Evolutionary conservation across 768 basidiomycete genomes (phyloP), one percentile per base, ranked within the genome.

Genomic region (Leccinum imitatum): DNA sequence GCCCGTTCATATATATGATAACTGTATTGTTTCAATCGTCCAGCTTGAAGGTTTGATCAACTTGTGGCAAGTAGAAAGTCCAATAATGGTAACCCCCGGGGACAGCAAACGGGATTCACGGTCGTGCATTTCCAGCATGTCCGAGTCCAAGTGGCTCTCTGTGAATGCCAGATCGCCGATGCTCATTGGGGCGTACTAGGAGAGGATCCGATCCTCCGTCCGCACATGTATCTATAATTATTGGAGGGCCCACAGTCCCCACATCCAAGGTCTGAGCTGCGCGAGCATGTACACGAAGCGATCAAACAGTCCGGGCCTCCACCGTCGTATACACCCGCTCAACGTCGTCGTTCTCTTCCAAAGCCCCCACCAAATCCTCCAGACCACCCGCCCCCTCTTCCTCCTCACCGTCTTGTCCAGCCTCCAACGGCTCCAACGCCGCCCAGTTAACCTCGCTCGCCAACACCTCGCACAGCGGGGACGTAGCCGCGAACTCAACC

Each of bases 261-360:
- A 41, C n/a, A 41, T 41, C 41, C n/a, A 50, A 50, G 48, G 44
- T 55, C 21, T 54, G 63, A 50, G 30, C 14, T 65, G 54, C 54
- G 55, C 53, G 51, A 35, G 6, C 44, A 46, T 46, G 41, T 44
- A 51, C 48, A 62, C 64, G 64, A 57, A 33, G 62, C 70, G 33
- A 73, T 56, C 21, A 75, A 54, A 59, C 48, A 57, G 37, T 69
- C 72, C 27, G 63, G 59, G 46, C 44, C 11, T 80, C 80, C 56
- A 79, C 59, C 25, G 79, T 84, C 50, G 85, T 86, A 76, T 82
- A 87, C 25, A 89, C 83, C 58, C 78, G 79, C 58, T 83, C 72
- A 13, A 81, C 82, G 66, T 89, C 87, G 56, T 82, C 83, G 59
- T 83, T 74, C 23, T 75, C 82, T 69, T 86, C 84, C 53, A 89